Evolutionary conservation across 345 rosid species (phyloP).

Genomic region (Hypericum androsaemum): DNA sequence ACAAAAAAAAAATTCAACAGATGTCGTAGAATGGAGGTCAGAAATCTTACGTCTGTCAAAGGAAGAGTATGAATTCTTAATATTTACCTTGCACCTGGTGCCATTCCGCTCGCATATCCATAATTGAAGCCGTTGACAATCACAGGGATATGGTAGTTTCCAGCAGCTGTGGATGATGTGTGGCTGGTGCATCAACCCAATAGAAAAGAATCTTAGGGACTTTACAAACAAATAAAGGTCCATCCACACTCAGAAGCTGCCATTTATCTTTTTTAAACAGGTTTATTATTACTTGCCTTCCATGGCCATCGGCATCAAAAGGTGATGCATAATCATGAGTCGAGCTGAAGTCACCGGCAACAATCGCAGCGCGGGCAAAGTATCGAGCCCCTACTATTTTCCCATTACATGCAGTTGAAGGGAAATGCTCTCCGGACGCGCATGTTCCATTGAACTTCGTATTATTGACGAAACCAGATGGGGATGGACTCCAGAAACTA

Average conservation of each 20-base stretch:
- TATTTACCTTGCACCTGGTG: slow-evolving; percentile 40
- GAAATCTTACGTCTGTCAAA: neutral
- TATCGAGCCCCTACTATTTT: slow-evolving; percentile 42
- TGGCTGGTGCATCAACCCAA: slow-evolving; percentile 25
- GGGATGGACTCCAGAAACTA: slow-evolving; percentile 21
- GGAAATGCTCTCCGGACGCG: slow-evolving; percentile 24
- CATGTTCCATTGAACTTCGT: slow-evolving; percentile 34
- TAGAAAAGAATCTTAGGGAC: neutral
- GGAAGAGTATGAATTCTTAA: neutral
- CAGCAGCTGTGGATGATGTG: slow-evolving; percentile 43
- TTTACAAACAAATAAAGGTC: neutral
- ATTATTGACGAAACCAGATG: slow-evolving; percentile 4
- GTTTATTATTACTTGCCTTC: slow-evolving; percentile 28
- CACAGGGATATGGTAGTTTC: slow-evolving; percentile 28
- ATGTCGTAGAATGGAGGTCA: neutral
- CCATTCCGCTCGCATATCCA: slow-evolving; percentile 47
- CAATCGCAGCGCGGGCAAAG: slow-evolving; percentile 39
- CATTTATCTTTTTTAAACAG: no score
- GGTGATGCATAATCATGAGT: slow-evolving; percentile 35
- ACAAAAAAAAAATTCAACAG: neutral
- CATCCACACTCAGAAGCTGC: neutral
- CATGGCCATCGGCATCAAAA: slow-evolving; percentile 46
- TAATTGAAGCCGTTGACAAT: slow-evolving; percentile 31
- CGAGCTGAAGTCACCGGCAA: slow-evolving; percentile 35
- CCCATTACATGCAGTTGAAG: slow-evolving; percentile 29